Evolutionary conservation across 2,329 filamentous ascomycete genomes (phyloP), one percentile per base, ranked within the genome.

Genomic region (Cryphonectria radicalis): DNA sequence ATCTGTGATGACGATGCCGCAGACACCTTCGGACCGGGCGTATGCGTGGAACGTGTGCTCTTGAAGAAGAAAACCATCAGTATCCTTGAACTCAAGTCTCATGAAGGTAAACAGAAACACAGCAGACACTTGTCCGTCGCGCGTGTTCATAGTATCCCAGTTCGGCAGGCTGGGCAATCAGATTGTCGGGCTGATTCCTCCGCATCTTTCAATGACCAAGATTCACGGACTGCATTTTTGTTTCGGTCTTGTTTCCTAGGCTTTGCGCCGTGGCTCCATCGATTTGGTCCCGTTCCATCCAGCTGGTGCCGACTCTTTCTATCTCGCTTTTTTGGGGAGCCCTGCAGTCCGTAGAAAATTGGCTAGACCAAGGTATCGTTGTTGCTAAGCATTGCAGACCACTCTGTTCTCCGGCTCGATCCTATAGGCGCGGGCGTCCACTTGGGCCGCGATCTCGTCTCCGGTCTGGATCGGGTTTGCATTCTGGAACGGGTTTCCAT

Each of bases 31-130:
- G 76, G 90, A 92, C 75, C 91, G 90, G 74, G 87, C 89, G 82
- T 94, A 94, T 77, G 90, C 91, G 82, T 95, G 92, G 81, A 95
- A 93, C 70, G 89, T 91, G 84, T 93, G 91, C 78, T 90, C 89
- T 78, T 50, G 19, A 35, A 13, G 7, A 35, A 13, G 50, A 37
- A 17, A 32, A n/a, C 11, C 10, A 32, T 73, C 59, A 73, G 60
- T 25, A 35, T 40, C 19, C 8, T 53, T 14, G 7, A 32, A 40
- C 3, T 13, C 19, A 25, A 6, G 35, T 25, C 7, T 59, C 32
- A n/a, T 60, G 42, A 46, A 67, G 32, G n/a, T 40, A 8, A 67
- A 42, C 17, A 22, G 3, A 42, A 13, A 50, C 28, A 46, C 43
- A 32, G 50, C 37, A 32, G 65, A 50, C 66, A 60, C 66, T 60